Percentiles rank a stretch among this genome's conserved stretches.
Conservation (phyloP, 192 early-diverging fungal species). For the Podila epicladia region DNA sequence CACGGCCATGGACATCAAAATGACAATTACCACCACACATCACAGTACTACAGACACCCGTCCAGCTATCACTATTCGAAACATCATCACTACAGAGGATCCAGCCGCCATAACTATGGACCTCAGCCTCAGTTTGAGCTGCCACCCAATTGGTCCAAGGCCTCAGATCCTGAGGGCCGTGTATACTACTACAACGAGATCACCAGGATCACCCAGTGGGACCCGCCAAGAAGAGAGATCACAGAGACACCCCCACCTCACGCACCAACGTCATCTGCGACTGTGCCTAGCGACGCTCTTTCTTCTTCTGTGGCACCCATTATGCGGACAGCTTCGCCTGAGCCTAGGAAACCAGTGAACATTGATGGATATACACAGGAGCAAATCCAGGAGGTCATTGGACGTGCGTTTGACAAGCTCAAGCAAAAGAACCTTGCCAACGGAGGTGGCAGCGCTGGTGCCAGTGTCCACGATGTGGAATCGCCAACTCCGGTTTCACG, state of each 20-base stretch:
- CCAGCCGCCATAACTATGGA: conserved; percentile 7
- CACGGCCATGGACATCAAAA: conserved; percentile 11
- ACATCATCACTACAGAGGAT: conserved; percentile 20
- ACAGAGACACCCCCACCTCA: conserved; percentile 1
- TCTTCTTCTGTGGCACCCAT: conserved; percentile 12
- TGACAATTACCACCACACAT: conserved; percentile 16
- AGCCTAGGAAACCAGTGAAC: conserved; percentile 46
- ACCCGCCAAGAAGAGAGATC: conserved; percentile 50
- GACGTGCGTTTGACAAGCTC: conserved; percentile 45
- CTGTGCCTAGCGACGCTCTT: conserved; percentile 9
- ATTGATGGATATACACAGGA: conserved; percentile 51
- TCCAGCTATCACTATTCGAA: conserved; percentile 27
- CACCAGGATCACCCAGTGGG: conserved; percentile 66
- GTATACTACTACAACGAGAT: conserved; percentile 65
- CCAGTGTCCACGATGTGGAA: conserved; percentile 49
- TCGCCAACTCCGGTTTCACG: conserved; percentile 31
- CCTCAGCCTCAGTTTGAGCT: conserved; percentile 32
- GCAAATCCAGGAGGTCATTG: conserved; percentile 48
- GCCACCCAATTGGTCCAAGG: conserved; percentile 61
- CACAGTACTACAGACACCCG: conserved; percentile 32
- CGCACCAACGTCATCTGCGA: neutral
- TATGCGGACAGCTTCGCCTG: conserved; percentile 20
- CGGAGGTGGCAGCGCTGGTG: conserved; percentile 40
- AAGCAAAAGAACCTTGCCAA: conserved; percentile 49
- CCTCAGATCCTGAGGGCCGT: conserved; percentile 53